Evolutionary conservation across 805 yeast species (phyloP).

Genomic region (Gaillardinia entomophila): DNA sequence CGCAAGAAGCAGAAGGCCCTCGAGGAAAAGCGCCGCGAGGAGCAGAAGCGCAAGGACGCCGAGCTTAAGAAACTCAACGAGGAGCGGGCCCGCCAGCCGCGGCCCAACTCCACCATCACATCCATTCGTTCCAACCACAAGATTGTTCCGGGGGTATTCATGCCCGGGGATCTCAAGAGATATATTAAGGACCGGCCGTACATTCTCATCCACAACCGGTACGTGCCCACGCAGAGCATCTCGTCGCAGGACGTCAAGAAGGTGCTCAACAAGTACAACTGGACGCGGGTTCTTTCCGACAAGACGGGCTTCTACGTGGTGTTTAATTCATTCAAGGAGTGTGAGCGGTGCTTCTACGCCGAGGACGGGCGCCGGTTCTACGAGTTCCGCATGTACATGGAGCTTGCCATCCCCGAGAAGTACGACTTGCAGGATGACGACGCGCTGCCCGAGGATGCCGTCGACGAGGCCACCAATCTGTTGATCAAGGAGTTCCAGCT

Average conservation of each 20-base stretch:
- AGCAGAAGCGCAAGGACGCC: neutral
- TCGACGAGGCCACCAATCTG: constrained; percentile 53
- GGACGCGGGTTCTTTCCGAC: constrained; percentile 63
- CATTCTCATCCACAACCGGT: constrained; percentile 47
- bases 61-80: constrained; percentile 2
- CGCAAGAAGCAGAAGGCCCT: constrained; percentile 3
- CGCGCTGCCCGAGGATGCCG: constrained; percentile 19
- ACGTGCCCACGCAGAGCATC: constrained; percentile 42
- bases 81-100: constrained; percentile 5
- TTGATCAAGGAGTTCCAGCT: constrained; percentile 60
- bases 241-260: constrained; percentile 55
- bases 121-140: constrained; percentile 26
- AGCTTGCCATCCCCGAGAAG: constrained; percentile 46
- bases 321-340: constrained; percentile 55
- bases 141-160: constrained; percentile 25
- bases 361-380: constrained; percentile 54
- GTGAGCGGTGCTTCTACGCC: constrained; percentile 50
- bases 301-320: constrained; percentile 64
- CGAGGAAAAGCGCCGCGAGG: neutral
- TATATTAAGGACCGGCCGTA: constrained; percentile 55
- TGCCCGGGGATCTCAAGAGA: constrained; percentile 46
- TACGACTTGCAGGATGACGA: constrained; percentile 13
- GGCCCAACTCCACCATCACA: constrained; percentile 29
- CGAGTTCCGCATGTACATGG: constrained; percentile 52
- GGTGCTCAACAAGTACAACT: constrained; percentile 51